These are phyloP conservation scores for Penicillium aurantiogriseum DNA, from an alignment of 2,329 filamentous ascomycete genomes.

Conservation along the genomic window DNA sequence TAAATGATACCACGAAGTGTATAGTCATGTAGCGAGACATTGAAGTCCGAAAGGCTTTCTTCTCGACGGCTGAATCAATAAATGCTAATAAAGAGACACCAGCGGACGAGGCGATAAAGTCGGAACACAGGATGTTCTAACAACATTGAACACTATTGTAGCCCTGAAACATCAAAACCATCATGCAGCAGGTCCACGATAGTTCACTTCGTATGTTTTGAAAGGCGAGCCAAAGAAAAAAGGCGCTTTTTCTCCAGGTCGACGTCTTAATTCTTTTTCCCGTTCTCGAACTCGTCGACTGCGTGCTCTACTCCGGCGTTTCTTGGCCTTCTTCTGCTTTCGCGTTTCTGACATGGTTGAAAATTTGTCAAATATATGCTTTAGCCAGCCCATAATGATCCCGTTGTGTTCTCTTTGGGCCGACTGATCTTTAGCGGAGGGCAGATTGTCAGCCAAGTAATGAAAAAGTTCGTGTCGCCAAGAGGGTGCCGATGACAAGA, in stretches of 20 bases:
- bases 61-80: too few relatives aligned
- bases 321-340: background rate
- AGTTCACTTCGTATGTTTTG: background rate
- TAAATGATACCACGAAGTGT: too few relatives aligned
- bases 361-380: background rate
- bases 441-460: background rate
- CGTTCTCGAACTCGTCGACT: background rate
- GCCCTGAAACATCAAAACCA: background rate
- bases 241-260: background rate
- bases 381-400: background rate
- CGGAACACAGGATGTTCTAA: too few relatives aligned
- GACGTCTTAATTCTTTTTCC: background rate
- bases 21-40: too few relatives aligned
- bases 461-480: background rate
- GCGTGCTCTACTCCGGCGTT: background rate
- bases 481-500: too few relatives aligned
- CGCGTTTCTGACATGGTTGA: background rate
- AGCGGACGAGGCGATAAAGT: too few relatives aligned
- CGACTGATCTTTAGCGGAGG: too few relatives aligned
- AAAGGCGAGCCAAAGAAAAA: slow-evolving; percentile 1
- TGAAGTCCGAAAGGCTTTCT: too few relatives aligned
- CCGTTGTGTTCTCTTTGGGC: background rate
- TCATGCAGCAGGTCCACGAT: background rate
- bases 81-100: too few relatives aligned
- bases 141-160: background rate